phyloP scores from a whole-genome alignment of 768 basidiomycete species.

The Lactarius psammicola region DNA sequence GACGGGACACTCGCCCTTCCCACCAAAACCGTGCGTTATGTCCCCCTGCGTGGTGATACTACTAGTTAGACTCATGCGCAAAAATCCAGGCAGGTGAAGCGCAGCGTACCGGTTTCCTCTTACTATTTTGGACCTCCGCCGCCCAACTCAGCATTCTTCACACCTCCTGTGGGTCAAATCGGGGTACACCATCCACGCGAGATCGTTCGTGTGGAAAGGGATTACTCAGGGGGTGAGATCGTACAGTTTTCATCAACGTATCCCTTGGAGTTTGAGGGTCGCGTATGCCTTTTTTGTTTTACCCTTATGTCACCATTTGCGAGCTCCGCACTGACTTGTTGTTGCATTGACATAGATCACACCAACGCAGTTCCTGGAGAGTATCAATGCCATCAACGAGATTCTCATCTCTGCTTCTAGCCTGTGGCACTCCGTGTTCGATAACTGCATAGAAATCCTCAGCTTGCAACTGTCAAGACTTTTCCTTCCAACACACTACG shows the following conservation, averaged over 20 bases:
- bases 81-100: conserved; percentile 32
- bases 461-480: conserved; percentile 78
- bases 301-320: neutral
- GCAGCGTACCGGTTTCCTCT: conserved; percentile 70
- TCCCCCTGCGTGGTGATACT: neutral
- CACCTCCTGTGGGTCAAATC: conserved; percentile 76
- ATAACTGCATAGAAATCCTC: conserved; percentile 76
- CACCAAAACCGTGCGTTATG: conserved; percentile 25
- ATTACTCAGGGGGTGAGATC: conserved; percentile 88
- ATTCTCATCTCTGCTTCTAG: conserved; percentile 85
- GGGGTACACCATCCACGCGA: conserved; percentile 90
- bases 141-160: conserved; percentile 76
- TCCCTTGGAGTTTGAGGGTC: conserved; percentile 88
- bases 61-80: neutral
- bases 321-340: neutral
- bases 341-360: conserved; percentile 58
- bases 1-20: conserved; percentile 6
- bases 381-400: conserved; percentile 89
- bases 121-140: conserved; percentile 85
- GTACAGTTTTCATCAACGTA: conserved; percentile 88
- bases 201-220: conserved; percentile 86
- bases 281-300: conserved; percentile 52
- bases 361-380: conserved; percentile 85
- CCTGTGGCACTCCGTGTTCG: conserved; percentile 62
- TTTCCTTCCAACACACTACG: conserved; percentile 73